A percentile compares a stretch with the other conserved stretches of the same genome.
Evolutionary conservation across 352 stramenopile genomes (phyloP).

Genomic region (Phytophthora pinifolia): DNA sequence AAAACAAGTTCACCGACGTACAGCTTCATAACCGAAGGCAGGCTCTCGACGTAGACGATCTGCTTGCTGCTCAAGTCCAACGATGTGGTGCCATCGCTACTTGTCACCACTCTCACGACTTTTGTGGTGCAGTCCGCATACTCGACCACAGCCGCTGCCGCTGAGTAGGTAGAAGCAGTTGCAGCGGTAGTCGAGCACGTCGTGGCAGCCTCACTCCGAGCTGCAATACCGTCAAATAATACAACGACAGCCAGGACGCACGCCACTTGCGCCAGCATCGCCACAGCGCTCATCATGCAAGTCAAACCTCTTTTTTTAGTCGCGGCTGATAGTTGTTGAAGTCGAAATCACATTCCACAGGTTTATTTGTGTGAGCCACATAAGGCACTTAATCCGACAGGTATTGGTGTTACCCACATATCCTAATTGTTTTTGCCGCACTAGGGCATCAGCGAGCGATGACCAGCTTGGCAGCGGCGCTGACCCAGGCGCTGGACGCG

Average conservation of each 20-base stretch:
- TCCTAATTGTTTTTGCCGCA: no score
- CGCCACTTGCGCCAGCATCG: not conserved
- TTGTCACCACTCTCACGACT: constrained; percentile 21
- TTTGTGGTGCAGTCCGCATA: constrained; percentile 23
- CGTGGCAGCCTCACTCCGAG: constrained; percentile 1
- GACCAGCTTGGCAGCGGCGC: constrained; percentile 30
- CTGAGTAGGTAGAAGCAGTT: constrained; percentile 19
- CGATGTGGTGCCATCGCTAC: constrained; percentile 9
- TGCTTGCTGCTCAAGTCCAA: constrained; percentile 31
- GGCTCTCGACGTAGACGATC: constrained; percentile 32
- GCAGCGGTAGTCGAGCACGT: constrained; percentile 6
- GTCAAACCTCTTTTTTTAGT: constrained; percentile 9
- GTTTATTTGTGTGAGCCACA: constrained; percentile 1
- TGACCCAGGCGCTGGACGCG: constrained; percentile 54
- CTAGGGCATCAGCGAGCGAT: constrained; percentile 14
- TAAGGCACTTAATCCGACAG: not conserved
- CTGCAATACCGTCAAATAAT: not conserved
- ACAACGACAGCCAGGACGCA: not conserved
- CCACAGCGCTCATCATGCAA: constrained; percentile 1
- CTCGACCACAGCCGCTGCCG: constrained; percentile 17
- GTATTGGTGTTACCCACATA: constrained; percentile 5
- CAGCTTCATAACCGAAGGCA: constrained; percentile 32
- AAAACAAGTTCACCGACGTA: constrained; percentile 13
- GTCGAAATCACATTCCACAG: constrained; percentile 11
- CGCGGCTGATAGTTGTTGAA: constrained; percentile 10